Conservation (phyloP, 805 yeast species). For the Barnettozyma californica region DNA sequence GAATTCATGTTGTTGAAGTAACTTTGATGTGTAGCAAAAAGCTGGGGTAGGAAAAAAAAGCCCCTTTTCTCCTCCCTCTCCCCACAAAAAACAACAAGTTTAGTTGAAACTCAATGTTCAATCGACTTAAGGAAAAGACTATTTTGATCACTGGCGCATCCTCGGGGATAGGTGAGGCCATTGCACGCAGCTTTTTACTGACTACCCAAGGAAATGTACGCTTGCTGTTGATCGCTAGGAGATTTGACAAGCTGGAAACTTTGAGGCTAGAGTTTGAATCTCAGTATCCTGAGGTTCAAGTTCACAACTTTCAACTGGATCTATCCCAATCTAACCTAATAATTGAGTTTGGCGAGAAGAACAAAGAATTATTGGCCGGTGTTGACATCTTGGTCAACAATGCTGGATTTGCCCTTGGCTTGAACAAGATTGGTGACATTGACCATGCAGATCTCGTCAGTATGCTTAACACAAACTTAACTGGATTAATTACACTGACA, state of each 20-base stretch:
- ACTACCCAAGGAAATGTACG: conserved; percentile 64
- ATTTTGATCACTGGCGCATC: conserved; percentile 90
- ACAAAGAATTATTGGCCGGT: conserved; percentile 49
- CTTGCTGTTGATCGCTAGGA: conserved; percentile 70
- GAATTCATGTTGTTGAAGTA: neutral
- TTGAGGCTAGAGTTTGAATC: conserved; percentile 40
- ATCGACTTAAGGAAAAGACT: conserved; percentile 58
- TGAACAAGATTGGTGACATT: conserved; percentile 69
- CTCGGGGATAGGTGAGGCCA: conserved; percentile 88
- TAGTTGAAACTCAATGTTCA: neutral
- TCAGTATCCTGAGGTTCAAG: conserved; percentile 39
- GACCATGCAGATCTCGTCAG: conserved; percentile 53
- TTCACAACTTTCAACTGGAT: conserved; percentile 39
- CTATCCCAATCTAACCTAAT: conserved; percentile 47
- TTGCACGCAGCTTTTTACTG: conserved; percentile 75
- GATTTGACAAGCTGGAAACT: conserved; percentile 48
- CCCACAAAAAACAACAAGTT: too few relatives aligned
- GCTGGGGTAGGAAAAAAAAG: too few relatives aligned
- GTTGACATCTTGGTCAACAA: conserved; percentile 64
- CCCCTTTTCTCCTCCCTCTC: too few relatives aligned
- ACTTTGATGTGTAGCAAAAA: neutral
- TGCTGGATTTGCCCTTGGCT: conserved; percentile 76
- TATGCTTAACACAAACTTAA: conserved; percentile 82
- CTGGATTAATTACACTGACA: conserved; percentile 77
- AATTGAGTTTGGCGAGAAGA: conserved; percentile 40